phyloP scores from a whole-genome alignment of 1,284 basidiomycete species.

The Malassezia restricta region DNA sequence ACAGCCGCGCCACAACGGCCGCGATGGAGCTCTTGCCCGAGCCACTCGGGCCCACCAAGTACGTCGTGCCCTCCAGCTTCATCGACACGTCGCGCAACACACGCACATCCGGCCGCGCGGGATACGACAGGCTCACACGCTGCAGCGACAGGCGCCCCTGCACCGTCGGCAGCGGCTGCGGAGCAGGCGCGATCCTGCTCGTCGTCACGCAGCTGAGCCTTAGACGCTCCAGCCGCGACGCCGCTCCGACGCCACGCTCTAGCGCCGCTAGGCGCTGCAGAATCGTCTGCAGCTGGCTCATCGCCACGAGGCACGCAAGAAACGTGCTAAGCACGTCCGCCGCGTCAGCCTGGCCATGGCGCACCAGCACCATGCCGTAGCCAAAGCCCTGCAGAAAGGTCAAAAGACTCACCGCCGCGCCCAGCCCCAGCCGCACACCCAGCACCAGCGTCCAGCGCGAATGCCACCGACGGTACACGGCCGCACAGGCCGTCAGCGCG shows the following conservation, averaged over 20 bases:
- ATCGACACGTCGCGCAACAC: slow-evolving; percentile 59
- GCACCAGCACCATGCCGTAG: slow-evolving; percentile 79
- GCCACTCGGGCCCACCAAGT: slow-evolving; percentile 80
- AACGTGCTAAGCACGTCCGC: slow-evolving; percentile 87
- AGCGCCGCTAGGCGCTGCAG: slow-evolving; percentile 67
- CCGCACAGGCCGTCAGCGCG: slow-evolving; percentile 51
- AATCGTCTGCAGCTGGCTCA: slow-evolving; percentile 69
- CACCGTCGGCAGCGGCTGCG: slow-evolving; percentile 1
- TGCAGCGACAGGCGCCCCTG: background rate
- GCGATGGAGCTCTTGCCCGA: slow-evolving; percentile 88
- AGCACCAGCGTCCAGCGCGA: slow-evolving; percentile 58
- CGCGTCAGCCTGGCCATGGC: slow-evolving; percentile 57
- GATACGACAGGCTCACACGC: slow-evolving; percentile 71
- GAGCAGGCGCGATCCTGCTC: background rate
- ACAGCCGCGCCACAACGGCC: slow-evolving; percentile 67
- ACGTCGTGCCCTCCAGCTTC: slow-evolving; percentile 67
- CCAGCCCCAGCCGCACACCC: slow-evolving; percentile 61
- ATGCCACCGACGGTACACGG: slow-evolving; percentile 51
- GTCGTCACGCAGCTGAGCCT: slow-evolving; percentile 47
- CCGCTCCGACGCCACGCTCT: slow-evolving; percentile 73
- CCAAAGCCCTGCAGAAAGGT: slow-evolving; percentile 97
- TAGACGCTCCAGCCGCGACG: slow-evolving; percentile 55
- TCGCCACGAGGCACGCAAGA: slow-evolving; percentile 85
- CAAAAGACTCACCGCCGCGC: slow-evolving; percentile 60
- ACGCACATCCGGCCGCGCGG: slow-evolving; percentile 58